Evolutionary conservation across 257 asterid genomes (phyloP).

Genomic region (Nicotiana knightiana): DNA sequence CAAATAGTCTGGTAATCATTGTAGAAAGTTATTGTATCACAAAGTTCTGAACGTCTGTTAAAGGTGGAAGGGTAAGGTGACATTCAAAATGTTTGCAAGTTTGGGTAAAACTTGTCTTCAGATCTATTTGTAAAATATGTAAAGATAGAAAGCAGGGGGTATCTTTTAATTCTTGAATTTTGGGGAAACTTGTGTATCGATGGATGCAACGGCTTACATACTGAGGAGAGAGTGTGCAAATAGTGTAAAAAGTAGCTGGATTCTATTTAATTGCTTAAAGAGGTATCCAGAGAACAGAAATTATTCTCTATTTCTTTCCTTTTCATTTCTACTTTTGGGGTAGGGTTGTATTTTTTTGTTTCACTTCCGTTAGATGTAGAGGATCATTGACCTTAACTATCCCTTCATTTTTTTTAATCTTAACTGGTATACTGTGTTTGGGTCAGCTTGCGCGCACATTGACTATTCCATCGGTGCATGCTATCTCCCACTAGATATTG

Average conservation of each 20-base stretch:
- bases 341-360: too few species aligned
- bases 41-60: neutral
- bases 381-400: neutral
- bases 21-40: neutral
- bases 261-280: neutral
- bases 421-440: neutral
- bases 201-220: neutral
- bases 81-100: neutral
- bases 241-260: neutral
- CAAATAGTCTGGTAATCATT: neutral
- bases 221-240: neutral
- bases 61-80: neutral
- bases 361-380: neutral
- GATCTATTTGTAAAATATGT: neutral
- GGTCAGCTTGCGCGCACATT: neutral
- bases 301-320: neutral
- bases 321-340: neutral
- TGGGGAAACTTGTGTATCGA: too few species aligned
- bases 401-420: neutral
- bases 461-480: neutral
- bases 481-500: neutral
- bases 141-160: neutral
- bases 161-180: neutral
- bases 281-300: neutral
- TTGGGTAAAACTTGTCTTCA: neutral